Percentiles rank a stretch among this genome's conserved stretches.
phyloP scores from a whole-genome alignment of 2,329 filamentous ascomycete genomes.

The Lizonia empirigonia region DNA sequence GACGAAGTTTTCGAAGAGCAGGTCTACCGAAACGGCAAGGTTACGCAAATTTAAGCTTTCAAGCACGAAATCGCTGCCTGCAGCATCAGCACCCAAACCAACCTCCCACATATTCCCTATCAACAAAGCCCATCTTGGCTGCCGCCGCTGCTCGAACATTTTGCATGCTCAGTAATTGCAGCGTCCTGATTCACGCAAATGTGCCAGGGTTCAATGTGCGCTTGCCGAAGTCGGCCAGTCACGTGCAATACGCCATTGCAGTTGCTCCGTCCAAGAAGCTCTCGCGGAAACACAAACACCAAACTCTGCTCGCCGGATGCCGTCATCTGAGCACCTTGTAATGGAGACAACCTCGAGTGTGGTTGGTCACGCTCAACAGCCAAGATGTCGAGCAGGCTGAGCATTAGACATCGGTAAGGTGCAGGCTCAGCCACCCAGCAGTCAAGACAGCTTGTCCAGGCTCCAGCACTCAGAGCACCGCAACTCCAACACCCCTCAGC shows the following conservation, averaged over 20 bases:
- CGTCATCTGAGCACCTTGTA: too few relatives aligned
- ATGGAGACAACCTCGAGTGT: too few relatives aligned
- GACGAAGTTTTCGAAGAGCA: slow-evolving; percentile 36
- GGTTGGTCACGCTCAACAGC: too few relatives aligned
- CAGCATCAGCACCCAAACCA: slow-evolving; percentile 8
- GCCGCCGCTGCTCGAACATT: neutral
- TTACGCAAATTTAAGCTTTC: slow-evolving; percentile 30
- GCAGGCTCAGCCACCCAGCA: too few relatives aligned
- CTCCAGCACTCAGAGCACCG: too few relatives aligned
- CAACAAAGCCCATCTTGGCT: neutral
- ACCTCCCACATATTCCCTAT: slow-evolving; percentile 2
- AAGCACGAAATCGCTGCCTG: slow-evolving; percentile 26
- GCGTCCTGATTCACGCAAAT: slow-evolving; percentile 6
- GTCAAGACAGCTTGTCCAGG: too few relatives aligned
- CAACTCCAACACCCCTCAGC: too few relatives aligned
- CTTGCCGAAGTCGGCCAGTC: slow-evolving; percentile 5
- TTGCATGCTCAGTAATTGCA: slow-evolving; percentile 3
- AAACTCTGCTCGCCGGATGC: too few relatives aligned
- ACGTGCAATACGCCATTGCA: slow-evolving; percentile 1
- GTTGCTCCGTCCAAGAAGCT: too few relatives aligned
- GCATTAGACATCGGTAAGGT: too few relatives aligned
- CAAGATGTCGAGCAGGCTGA: too few relatives aligned
- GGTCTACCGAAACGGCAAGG: slow-evolving; percentile 25
- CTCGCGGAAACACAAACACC: too few relatives aligned
- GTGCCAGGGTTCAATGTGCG: neutral